Evolutionary conservation across 805 yeast species (phyloP), one percentile per base, ranked within the genome.

Genomic region (Blastobotrys attinorum): DNA sequence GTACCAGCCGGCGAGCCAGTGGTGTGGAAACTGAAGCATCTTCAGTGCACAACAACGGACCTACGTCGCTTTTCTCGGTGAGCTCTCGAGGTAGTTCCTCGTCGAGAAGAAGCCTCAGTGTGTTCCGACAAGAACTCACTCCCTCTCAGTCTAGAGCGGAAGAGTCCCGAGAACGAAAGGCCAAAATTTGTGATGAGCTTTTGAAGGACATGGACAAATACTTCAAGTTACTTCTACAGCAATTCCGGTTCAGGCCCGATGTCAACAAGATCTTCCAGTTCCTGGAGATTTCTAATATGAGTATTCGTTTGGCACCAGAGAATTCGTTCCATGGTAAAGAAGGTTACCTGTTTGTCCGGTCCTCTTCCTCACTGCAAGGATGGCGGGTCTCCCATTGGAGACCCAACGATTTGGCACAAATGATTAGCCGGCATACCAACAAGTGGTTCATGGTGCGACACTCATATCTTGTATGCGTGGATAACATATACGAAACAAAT

Each of bases 301-400:
- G 95, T 4, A 78, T 92, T 6, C 67, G 88, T 39, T 67, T 92
- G 33, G 81, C 90, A 39, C 80, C 85, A 50, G 98, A 92, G 60
- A 75, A 77, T 22, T 83, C 85, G 0, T 83, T 72, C 56, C 78
- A 77, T 44, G 95, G 97, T 1, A 92, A 88, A 55, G 96, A 92
- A 62, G 99, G 98, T 1, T 76, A 77, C 40, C 62, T 90, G 46
- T 76, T 83, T 43, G 76, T 89, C 38, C 78, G 88, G 17, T 81
- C 96, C 1, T 78, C 87, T 0, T 90, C 97, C 0, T 78, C 77
- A 49, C 72, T 88, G 0, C 95, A 87, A 59, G 97, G 98, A 2
- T 92, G 98, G 97, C 72, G 95, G 53, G 96, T 90, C 4, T 84
- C 92, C 2, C 97, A 90, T 58, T 77, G 87, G 62, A 78, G 76